These are phyloP conservation scores for Zygosaccharomyces kombuchaensis DNA, from an alignment of 805 yeast species.

Conservation along the genomic window DNA sequence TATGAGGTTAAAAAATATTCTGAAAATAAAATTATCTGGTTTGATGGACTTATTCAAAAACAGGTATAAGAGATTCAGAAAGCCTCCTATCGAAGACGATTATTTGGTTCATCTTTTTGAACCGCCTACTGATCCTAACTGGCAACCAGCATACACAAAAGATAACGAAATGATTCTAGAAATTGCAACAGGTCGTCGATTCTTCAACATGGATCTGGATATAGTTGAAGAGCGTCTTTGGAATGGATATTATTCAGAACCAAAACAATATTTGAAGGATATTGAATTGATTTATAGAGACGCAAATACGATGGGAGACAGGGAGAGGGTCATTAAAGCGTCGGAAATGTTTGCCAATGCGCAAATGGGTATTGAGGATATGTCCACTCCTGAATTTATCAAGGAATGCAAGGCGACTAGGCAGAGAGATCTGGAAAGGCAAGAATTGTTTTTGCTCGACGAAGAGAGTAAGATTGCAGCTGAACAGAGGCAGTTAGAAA, in stretches of 20 bases:
- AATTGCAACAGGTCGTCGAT: slow-evolving; percentile 64
- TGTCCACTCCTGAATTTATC: slow-evolving; percentile 65
- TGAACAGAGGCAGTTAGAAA: slow-evolving; percentile 2
- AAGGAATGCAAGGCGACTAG: slow-evolving; percentile 73
- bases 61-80: slow-evolving; percentile 83
- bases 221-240: slow-evolving; percentile 90
- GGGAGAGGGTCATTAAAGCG: slow-evolving; percentile 76
- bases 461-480: slow-evolving; percentile 28
- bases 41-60: slow-evolving; percentile 85
- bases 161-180: slow-evolving; percentile 79
- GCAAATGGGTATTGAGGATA: slow-evolving; percentile 91
- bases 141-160: slow-evolving; percentile 44
- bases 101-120: slow-evolving; percentile 74
- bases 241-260: slow-evolving; percentile 95
- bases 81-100: slow-evolving; percentile 82
- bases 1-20: slow-evolving; percentile 73
- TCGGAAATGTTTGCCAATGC: slow-evolving; percentile 96
- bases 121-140: slow-evolving; percentile 39
- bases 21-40: slow-evolving; percentile 81
- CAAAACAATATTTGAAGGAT: slow-evolving; percentile 82
- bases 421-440: slow-evolving; percentile 57
- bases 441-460: slow-evolving; percentile 37
- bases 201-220: slow-evolving; percentile 87
- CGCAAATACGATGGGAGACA: slow-evolving; percentile 66
- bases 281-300: slow-evolving; percentile 80